Conservation (phyloP, 306 rosid genomes). For the Hylodesmum podocarpum region DNA sequence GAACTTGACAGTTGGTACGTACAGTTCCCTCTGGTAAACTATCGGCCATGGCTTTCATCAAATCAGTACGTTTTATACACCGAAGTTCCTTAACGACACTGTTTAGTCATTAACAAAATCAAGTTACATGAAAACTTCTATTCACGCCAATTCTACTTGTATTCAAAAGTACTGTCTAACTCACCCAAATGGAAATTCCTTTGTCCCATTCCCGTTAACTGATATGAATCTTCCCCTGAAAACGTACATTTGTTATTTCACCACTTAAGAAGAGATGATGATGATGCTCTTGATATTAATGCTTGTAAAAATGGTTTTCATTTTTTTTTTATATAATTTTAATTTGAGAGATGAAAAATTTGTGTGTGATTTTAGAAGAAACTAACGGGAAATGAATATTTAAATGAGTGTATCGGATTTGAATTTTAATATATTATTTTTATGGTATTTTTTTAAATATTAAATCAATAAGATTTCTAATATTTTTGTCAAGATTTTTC, state of each 20-base stretch:
- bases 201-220: conserved; percentile 1
- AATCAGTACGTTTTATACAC: conserved; percentile 51
- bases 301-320: not conserved
- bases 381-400: too few species aligned
- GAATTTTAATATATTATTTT: too few species aligned
- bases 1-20: conserved; percentile 35
- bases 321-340: not conserved
- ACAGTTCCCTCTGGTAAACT: conserved; percentile 49
- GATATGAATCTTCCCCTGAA: conserved; percentile 29
- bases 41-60: conserved; percentile 40
- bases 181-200: conserved; percentile 40
- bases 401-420: too few species aligned
- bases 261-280: not conserved
- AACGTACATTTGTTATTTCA: not conserved
- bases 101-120: not conserved
- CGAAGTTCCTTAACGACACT: conserved; percentile 39
- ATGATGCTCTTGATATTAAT: not conserved
- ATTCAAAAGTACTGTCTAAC: not conserved
- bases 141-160: not conserved
- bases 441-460: too few species aligned
- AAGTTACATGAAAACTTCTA: not conserved
- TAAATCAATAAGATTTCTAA: too few species aligned
- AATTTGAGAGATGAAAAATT: too few species aligned
- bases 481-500: too few species aligned
- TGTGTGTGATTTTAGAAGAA: too few species aligned